Evolutionary conservation across 2,329 filamentous ascomycete genomes (phyloP).

Genomic region (Fusarium euwallaceae): DNA sequence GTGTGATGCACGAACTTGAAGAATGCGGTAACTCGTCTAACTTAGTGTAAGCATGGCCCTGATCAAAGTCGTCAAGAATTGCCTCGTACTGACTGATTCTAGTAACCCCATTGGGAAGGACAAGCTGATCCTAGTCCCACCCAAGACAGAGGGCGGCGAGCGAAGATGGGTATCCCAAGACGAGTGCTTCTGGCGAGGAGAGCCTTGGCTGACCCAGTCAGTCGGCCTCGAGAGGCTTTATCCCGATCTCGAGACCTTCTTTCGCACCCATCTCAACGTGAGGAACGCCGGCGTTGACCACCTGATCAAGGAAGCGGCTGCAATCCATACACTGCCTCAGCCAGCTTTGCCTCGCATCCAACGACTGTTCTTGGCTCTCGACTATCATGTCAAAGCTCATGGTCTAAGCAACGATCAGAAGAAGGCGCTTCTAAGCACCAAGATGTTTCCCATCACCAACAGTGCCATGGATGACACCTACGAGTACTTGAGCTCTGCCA

Average conservation of each 20-base stretch:
- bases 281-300: conserved; percentile 2
- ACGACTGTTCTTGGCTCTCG: not conserved
- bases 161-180: not conserved
- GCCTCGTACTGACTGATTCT: not conserved
- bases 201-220: conserved; percentile 9
- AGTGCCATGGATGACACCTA: not conserved
- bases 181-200: conserved; percentile 14
- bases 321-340: not conserved
- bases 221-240: conserved; percentile 3
- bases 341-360: not conserved
- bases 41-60: not conserved
- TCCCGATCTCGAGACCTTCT: conserved; percentile 13
- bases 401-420: not conserved
- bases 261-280: not conserved
- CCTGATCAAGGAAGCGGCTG: conserved; percentile 11
- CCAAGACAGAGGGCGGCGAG: not conserved
- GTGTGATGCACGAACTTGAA: conserved; percentile 9
- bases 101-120: not conserved
- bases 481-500: not conserved
- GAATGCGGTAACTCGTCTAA: not conserved
- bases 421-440: not conserved
- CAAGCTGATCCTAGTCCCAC: not conserved
- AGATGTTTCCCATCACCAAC: conserved; percentile 8
- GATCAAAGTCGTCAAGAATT: not conserved
- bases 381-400: not conserved